phyloP scores from a whole-genome alignment of 2,329 filamentous ascomycete genomes.

The Neofusicoccum umdonicola region DNA sequence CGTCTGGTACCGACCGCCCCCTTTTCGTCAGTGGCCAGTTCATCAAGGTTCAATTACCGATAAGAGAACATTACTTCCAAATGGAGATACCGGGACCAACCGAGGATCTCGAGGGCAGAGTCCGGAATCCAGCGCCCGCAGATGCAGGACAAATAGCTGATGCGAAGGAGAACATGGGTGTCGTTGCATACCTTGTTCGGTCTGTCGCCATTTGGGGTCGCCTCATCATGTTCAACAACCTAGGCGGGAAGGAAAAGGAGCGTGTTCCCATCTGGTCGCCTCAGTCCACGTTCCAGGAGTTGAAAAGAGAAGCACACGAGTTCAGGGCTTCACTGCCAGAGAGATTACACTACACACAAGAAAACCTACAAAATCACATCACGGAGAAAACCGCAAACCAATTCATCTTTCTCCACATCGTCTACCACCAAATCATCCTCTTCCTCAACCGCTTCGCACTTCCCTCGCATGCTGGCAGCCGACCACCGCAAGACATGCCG shows the following conservation, averaged over 20 bases:
- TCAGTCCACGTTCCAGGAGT: conserved; percentile 70
- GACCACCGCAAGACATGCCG: conserved; percentile 68
- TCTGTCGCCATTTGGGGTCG: conserved; percentile 85
- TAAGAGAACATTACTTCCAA: conserved; percentile 85
- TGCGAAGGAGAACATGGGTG: conserved; percentile 84
- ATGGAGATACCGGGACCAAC: conserved; percentile 88
- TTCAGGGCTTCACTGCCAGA: conserved; percentile 69
- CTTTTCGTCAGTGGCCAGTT: conserved; percentile 89
- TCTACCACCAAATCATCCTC: conserved; percentile 82
- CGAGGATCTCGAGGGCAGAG: conserved; percentile 72
- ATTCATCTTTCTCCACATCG: conserved; percentile 87
- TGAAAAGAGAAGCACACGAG: conserved; percentile 69
- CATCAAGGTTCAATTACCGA: conserved; percentile 83
- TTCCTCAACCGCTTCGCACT: conserved; percentile 89
- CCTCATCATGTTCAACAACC: conserved; percentile 84
- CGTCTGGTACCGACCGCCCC: conserved; percentile 87
- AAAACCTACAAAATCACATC: conserved; percentile 81
- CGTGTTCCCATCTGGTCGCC: conserved; percentile 75
- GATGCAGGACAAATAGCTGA: conserved; percentile 65
- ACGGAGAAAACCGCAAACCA: conserved; percentile 86
- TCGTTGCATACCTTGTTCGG: conserved; percentile 85
- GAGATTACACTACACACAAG: conserved; percentile 68
- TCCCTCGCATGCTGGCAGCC: conserved; percentile 62
- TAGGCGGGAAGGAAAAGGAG: conserved; percentile 81
- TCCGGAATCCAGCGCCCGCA: conserved; percentile 60